Conservation (phyloP, 1,284 basidiomycete species). For the Thelephora terrestris region DNA sequence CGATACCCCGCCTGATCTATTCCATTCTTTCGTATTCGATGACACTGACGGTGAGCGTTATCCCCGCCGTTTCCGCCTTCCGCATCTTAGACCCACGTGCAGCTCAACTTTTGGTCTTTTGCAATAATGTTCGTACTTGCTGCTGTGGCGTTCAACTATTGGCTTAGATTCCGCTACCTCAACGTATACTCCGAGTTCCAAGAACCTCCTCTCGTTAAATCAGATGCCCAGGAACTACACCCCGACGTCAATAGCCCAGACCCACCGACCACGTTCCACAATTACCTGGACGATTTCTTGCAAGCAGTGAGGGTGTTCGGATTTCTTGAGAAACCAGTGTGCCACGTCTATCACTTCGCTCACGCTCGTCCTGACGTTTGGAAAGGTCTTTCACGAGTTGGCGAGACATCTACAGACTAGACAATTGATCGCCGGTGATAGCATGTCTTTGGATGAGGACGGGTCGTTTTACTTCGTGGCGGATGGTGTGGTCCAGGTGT, state of each 20-base stretch:
- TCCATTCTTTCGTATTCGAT: conserved; percentile 79
- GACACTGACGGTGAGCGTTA: conserved; percentile 61
- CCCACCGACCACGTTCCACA: conserved; percentile 74
- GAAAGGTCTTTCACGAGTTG: conserved; percentile 86
- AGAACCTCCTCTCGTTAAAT: conserved; percentile 73
- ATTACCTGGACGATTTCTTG: conserved; percentile 91
- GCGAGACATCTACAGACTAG: conserved; percentile 89
- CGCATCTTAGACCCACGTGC: conserved; percentile 1
- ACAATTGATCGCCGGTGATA: conserved; percentile 84
- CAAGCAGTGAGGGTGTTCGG: conserved; percentile 93
- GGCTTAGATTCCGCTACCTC: conserved; percentile 76
- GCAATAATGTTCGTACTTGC: conserved; percentile 64
- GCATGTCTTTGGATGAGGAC: conserved; percentile 83
- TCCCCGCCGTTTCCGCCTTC: neutral
- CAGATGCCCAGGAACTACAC: conserved; percentile 72
- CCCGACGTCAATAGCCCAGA: conserved; percentile 79
- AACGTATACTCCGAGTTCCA: conserved; percentile 74
- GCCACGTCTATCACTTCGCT: conserved; percentile 15
- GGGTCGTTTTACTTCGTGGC: conserved; percentile 95
- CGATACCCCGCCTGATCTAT: conserved; percentile 68
- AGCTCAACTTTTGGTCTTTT: conserved; percentile 87
- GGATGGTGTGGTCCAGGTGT: conserved; percentile 83
- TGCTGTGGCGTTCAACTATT: conserved; percentile 65
- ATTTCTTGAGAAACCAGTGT: conserved; percentile 87
- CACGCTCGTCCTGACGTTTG: neutral